phyloP scores from a whole-genome alignment of 1,284 basidiomycete species.

The Puccinia novopanici region DNA sequence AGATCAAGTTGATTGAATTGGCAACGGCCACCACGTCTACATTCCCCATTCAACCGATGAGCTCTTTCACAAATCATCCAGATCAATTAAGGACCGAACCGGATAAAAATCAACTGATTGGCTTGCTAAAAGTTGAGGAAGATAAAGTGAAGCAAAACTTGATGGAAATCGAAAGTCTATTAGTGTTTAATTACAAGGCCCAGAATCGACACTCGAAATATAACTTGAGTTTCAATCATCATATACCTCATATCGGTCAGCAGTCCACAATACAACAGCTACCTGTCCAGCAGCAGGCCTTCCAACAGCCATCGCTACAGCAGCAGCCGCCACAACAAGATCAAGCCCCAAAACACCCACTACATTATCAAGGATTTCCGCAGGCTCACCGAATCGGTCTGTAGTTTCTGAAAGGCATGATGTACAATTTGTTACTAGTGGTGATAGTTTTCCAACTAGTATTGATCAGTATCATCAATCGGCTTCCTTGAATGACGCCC shows the following conservation, averaged over 20 bases:
- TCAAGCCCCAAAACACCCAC: not conserved
- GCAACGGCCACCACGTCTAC: conserved; percentile 16
- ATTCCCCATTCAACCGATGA: not conserved
- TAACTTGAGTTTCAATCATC: not conserved
- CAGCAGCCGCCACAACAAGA: not conserved
- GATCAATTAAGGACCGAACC: not conserved
- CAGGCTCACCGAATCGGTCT: not conserved
- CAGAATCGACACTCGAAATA: conserved; percentile 8
- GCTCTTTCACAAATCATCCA: not conserved
- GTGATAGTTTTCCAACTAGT: not conserved
- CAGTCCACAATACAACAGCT: not conserved
- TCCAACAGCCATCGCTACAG: not conserved
- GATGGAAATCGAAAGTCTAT: conserved; percentile 14
- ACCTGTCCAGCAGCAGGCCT: not conserved
- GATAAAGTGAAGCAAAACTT: conserved; percentile 14
- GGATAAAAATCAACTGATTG: not conserved
- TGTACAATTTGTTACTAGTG: too few species aligned
- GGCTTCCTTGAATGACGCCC: not conserved
- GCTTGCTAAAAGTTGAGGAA: conserved; percentile 14
- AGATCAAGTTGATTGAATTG: conserved; percentile 32
- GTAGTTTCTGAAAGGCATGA: too few species aligned
- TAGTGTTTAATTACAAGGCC: not conserved
- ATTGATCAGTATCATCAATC: conserved; percentile 8
- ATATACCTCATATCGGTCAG: conserved; percentile 1
- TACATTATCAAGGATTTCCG: not conserved